phyloP scores from a whole-genome alignment of 495 filamentous ascomycete species.

The Hypomontagnella monticulosa region DNA sequence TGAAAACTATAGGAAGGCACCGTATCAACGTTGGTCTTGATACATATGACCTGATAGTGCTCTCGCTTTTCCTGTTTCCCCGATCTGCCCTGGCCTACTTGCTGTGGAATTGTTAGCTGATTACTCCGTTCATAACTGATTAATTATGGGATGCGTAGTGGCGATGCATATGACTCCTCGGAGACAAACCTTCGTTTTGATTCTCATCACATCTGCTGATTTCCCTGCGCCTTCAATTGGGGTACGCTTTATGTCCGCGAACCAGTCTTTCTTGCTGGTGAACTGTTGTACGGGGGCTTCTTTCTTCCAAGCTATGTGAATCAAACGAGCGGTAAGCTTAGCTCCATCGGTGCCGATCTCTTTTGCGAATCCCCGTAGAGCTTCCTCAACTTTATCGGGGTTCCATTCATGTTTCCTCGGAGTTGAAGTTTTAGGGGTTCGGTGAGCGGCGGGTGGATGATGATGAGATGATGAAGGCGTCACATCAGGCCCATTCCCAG shows the following conservation, averaged over 20 bases:
- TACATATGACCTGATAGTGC: slow-evolving; percentile 47
- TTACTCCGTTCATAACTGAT: background rate
- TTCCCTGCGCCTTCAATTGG: slow-evolving; percentile 25
- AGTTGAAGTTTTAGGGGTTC: slow-evolving; percentile 46
- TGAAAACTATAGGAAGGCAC: slow-evolving; percentile 58
- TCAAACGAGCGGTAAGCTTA: slow-evolving; percentile 47
- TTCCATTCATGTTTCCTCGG: slow-evolving; percentile 52
- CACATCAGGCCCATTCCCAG: slow-evolving; percentile 13
- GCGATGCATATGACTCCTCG: background rate
- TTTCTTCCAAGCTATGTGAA: slow-evolving; percentile 53
- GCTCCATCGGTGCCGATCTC: slow-evolving; percentile 51
- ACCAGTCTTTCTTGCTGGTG: slow-evolving; percentile 50
- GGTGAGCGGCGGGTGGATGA: slow-evolving; percentile 23
- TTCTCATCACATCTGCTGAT: slow-evolving; percentile 45
- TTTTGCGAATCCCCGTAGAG: slow-evolving; percentile 42
- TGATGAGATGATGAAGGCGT: slow-evolving; percentile 31
- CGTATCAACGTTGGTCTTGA: slow-evolving; percentile 52
- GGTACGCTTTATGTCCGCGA: slow-evolving; percentile 50
- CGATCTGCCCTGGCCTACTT: slow-evolving; percentile 46
- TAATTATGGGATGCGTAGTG: background rate
- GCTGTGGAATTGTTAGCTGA: slow-evolving; percentile 31
- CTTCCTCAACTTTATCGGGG: slow-evolving; percentile 46
- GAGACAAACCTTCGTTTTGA: slow-evolving; percentile 54
- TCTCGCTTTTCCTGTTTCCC: slow-evolving; percentile 51
- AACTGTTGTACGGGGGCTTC: slow-evolving; percentile 48